phyloP scores from a whole-genome alignment of 306 rosid species.

The Dalbergia cochinchinensis region DNA sequence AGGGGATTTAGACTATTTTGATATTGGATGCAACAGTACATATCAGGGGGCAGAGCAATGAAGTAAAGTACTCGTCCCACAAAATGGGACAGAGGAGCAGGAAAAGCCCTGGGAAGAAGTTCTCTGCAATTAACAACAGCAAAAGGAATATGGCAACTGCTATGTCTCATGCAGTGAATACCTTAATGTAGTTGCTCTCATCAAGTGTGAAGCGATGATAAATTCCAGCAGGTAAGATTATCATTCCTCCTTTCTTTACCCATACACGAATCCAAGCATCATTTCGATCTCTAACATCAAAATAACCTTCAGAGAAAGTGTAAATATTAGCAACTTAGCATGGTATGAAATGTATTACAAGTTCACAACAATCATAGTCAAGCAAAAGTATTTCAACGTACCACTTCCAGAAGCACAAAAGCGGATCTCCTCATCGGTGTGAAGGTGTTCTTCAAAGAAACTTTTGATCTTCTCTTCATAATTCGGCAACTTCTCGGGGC shows the following conservation, averaged over 20 bases:
- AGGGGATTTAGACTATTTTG: no score
- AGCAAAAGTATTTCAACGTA: constrained; percentile 41
- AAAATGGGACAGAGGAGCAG: neutral
- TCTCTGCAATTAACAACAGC: neutral
- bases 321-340: constrained; percentile 34
- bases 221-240: constrained; percentile 96
- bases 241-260: constrained; percentile 96
- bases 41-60: neutral
- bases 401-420: constrained; percentile 93
- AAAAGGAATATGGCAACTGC: neutral
- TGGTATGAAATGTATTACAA: neutral
- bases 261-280: constrained; percentile 96
- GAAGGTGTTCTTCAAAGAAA: constrained; percentile 95
- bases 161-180: constrained; percentile 37
- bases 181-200: constrained; percentile 93
- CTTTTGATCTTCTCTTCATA: constrained; percentile 90
- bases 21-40: no score
- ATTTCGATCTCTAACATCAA: constrained; percentile 87
- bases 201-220: constrained; percentile 96
- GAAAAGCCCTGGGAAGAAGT: neutral
- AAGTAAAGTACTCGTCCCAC: neutral
- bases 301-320: constrained; percentile 73
- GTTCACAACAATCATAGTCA: constrained; percentile 24
- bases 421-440: constrained; percentile 98
- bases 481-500: constrained; percentile 93